Evolutionary conservation across 1,284 basidiomycete species (phyloP), one percentile per base, ranked within the genome.

Genomic region (Peniophora sp.): DNA sequence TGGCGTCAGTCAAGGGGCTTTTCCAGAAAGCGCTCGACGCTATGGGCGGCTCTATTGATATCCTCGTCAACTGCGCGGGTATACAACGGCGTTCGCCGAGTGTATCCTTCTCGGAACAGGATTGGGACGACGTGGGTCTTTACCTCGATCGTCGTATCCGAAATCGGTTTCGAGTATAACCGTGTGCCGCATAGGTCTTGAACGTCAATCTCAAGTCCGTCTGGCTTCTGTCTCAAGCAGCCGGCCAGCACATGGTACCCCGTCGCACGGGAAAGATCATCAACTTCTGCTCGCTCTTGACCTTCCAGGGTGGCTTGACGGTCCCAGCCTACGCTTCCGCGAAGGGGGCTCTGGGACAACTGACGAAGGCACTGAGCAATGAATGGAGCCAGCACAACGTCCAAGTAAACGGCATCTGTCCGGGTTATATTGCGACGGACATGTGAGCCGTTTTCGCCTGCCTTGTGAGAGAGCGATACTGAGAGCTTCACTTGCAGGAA

Each of bases 31-130:
- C 91, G 23, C 71, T 85, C 17, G 68, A 77, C 47, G 67, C 73
- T 52, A 79, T 85, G 72, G 77, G 72, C 42, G 79, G 76, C 45
- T 70, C 80, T 50, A 85, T 97, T 57, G 84, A 97, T 65, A 76
- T 97, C 58, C 79, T 97, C 46, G 81, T 97, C 65, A 96, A 97
- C 69, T 97, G 93, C 65, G 95, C 90, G 51, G 95, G 94, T 47
- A 97, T 97, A 60, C 93, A 97, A 67, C 78, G 92, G 62, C 75
- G 92, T 66, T 83, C 86, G 51, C 88, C 89, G 52, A 83, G 84
- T 39, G 80, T 91, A 58, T 76, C 81, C 59, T 97, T 97, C 66
- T 73, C 81, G 35, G 92, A 96, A 65, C 66, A 73, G 47, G 88
- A 95, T 65, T 97, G 92, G 92, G 85, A 95, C 63, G 89, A 93